Percentiles rank a stretch among this genome's conserved stretches.
These are phyloP conservation scores for Pleoardoris graminearum DNA, from an alignment of 2,329 filamentous ascomycete species.

Conservation along the genomic window DNA sequence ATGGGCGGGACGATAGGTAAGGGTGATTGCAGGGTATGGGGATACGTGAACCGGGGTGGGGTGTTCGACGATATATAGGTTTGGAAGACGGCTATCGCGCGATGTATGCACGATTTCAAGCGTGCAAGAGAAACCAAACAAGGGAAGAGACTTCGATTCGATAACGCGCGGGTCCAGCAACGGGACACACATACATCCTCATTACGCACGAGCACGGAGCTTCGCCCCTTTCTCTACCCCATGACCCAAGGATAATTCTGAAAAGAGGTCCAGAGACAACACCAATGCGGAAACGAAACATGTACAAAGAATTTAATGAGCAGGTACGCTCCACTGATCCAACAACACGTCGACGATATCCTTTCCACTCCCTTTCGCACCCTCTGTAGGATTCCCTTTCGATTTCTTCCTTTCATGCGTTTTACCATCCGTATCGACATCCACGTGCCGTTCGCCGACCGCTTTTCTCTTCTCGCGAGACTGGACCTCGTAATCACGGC, in stretches of 20 bases:
- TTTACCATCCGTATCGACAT: neutral
- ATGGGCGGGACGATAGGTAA: conserved; percentile 55
- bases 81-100: too few species aligned
- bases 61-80: too few species aligned
- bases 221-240: too few species aligned
- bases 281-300: neutral
- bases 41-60: too few species aligned
- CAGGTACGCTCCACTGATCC: conserved; percentile 20
- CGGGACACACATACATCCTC: too few species aligned
- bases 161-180: too few species aligned
- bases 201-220: too few species aligned
- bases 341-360: conserved; percentile 27
- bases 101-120: too few species aligned
- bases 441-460: neutral
- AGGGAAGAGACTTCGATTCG: too few species aligned
- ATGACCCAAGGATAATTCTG: too few species aligned
- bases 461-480: neutral
- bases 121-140: too few species aligned
- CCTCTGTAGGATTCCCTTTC: neutral
- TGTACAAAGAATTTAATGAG: neutral
- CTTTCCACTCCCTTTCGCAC: neutral
- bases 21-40: neutral
- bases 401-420: conserved; percentile 1
- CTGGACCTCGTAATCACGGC: neutral
- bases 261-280: too few species aligned